These are phyloP conservation scores for Cavenderia fasciculata DNA, from an alignment of 78 protist genomes.

Conservation along the genomic window DNA sequence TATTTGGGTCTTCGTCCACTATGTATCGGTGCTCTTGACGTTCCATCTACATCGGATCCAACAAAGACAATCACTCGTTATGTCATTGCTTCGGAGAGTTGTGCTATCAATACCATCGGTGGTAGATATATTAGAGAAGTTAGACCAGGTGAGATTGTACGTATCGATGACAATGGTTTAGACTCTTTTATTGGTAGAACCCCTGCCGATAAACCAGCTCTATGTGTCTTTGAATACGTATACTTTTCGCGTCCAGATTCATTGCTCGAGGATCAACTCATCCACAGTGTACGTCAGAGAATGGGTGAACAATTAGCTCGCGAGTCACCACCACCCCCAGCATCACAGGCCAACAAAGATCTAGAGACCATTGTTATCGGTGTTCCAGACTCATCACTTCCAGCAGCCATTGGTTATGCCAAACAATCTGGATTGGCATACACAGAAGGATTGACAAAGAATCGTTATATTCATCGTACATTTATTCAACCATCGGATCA, in stretches of 20 bases:
- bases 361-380: conserved; percentile 68
- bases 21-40: conserved; percentile 55
- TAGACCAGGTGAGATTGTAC: conserved; percentile 77
- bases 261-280: conserved; percentile 68
- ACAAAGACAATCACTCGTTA: conserved; percentile 30
- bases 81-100: conserved; percentile 66
- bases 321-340: conserved; percentile 53
- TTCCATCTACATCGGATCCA: conserved; percentile 24
- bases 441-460: conserved; percentile 72
- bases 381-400: conserved; percentile 80
- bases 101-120: conserved; percentile 78
- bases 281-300: conserved; percentile 72
- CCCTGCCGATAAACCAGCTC: conserved; percentile 34
- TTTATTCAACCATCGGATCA: conserved; percentile 81
- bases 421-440: conserved; percentile 56
- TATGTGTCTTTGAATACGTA: conserved; percentile 80
- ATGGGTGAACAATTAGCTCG: conserved; percentile 79
- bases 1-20: conserved; percentile 70
- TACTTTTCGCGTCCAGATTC: conserved; percentile 83
- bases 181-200: conserved; percentile 55
- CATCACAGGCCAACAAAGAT: not conserved
- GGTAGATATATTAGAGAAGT: conserved; percentile 74
- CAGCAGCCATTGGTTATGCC: conserved; percentile 83
- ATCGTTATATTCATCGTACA: conserved; percentile 77
- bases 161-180: conserved; percentile 69